Evolutionary conservation across 352 stramenopile genomes (phyloP).

Genomic region (Phytopythium ostracodes): DNA sequence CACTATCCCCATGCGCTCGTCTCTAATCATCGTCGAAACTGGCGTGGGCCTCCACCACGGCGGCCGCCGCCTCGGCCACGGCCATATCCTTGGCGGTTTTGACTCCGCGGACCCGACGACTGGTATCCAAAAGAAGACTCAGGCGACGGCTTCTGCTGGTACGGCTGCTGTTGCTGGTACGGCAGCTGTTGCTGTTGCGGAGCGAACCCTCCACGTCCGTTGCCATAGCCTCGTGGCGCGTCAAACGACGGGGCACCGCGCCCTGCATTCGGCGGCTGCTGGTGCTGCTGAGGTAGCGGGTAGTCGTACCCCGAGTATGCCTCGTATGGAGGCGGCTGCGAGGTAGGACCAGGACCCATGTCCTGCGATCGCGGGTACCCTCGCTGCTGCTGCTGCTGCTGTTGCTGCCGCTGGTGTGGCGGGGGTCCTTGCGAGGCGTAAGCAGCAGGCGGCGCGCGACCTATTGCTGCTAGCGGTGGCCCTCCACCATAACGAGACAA

Average conservation of each 20-base stretch:
- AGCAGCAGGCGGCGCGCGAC: neutral
- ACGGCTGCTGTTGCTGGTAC: slow-evolving; percentile 17
- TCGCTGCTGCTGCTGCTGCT: slow-evolving; percentile 5
- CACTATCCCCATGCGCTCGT: neutral
- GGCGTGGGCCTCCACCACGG: slow-evolving; percentile 12
- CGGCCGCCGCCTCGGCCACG: slow-evolving; percentile 24
- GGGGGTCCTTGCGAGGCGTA: neutral
- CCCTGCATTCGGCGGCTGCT: neutral
- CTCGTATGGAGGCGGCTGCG: neutral
- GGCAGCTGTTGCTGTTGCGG: neutral
- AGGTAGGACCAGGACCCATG: neutral
- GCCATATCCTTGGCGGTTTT: slow-evolving; percentile 20
- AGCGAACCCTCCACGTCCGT: neutral
- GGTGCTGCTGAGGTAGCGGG: neutral
- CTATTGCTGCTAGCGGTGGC: slow-evolving; percentile 7
- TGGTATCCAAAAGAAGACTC: neutral
- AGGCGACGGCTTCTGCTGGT: slow-evolving; percentile 15
- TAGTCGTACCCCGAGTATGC: slow-evolving; percentile 3
- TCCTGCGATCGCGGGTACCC: slow-evolving; percentile 1
- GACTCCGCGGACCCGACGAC: slow-evolving; percentile 6
- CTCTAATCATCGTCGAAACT: slow-evolving; percentile 1
- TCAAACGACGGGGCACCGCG: neutral
- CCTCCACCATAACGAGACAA: slow-evolving; percentile 11
- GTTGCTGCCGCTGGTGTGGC: slow-evolving; percentile 1
- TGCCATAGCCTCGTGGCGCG: neutral